Base-by-base conservation (phyloP, 495 filamentous ascomycete genomes). In the Choiromyces venosus region DNA sequence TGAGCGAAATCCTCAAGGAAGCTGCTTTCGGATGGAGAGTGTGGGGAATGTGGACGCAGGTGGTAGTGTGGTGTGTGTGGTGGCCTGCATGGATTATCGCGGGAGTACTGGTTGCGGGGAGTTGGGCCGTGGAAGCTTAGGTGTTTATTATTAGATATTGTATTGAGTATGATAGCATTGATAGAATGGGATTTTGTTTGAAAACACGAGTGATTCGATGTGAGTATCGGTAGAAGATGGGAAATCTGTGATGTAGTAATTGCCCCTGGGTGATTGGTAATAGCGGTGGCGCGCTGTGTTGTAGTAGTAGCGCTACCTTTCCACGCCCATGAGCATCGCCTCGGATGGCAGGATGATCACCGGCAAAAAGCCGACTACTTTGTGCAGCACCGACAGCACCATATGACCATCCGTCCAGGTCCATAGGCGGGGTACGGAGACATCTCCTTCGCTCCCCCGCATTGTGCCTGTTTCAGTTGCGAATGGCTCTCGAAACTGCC, bases 21-120 rank as follows among this genome's bases (percentile, higher is more conserved):
- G 93, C 93, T 21, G 91, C 91, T 3, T 92, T 94, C 76, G 95
- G 92, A 0, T 98, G 94, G 95, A 86, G 91, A 79, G 92, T 97
- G 25, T 93, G 90, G 86, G 94, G 94, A 2, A 87, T 94, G 86
- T 96, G 93, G 85, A 96, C 93, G 46, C 85, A 91, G 73, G 88
- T 98, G 10, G 89, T 98, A 46, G 89, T 98, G 25, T 99, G 96
- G 93, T 92, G 92, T 82, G 92, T 98, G 38, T 99, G 95, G 95
- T 99, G 94, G 94, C 96, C 95, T 10, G 93, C 92, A 35, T 98
- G 95, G 96, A 77, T 97, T 69, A 86, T 88, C 19, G 93, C 87
- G 33, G 83, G 84, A 72, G 84, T 90, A 0, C 76, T 87, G 70
- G 74, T 87, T 61, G 84, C 84, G 67, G 75, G 78, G 18, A 80